Conservation (phyloP, 495 filamentous ascomycete genomes). For the Penicillium cosmopolitanum region DNA sequence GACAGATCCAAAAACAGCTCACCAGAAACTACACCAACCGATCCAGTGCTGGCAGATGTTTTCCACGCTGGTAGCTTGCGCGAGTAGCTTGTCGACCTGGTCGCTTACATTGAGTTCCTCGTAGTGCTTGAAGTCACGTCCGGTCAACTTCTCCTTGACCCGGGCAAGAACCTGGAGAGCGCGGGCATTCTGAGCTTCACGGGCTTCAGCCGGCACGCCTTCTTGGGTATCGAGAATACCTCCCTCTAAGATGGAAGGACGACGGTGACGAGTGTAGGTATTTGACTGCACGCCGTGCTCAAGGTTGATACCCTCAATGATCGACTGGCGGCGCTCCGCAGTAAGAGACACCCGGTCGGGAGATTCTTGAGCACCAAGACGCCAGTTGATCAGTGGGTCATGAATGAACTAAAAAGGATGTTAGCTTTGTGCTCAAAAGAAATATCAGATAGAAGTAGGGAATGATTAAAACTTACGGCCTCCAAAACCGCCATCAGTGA, state of each 20-base stretch:
- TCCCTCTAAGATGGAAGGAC: slow-evolving; percentile 55
- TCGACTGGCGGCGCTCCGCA: slow-evolving; percentile 76
- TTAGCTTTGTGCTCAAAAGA: slow-evolving; percentile 4
- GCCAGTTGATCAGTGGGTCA: slow-evolving; percentile 96
- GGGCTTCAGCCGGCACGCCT: slow-evolving; percentile 53
- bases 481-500: slow-evolving; percentile 97
- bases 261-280: slow-evolving; percentile 50
- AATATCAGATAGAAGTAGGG: background rate
- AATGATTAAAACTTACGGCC: slow-evolving; percentile 67
- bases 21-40: slow-evolving; percentile 96
- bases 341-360: slow-evolving; percentile 78
- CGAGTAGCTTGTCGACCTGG: slow-evolving; percentile 92
- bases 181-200: slow-evolving; percentile 88
- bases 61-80: slow-evolving; percentile 93
- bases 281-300: slow-evolving; percentile 48
- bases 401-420: slow-evolving; percentile 77
- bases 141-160: slow-evolving; percentile 92
- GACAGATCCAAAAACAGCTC: slow-evolving; percentile 17
- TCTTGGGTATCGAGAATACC: slow-evolving; percentile 54
- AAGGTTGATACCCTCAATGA: slow-evolving; percentile 67
- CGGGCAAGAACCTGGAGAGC: slow-evolving; percentile 90
- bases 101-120: slow-evolving; percentile 85
- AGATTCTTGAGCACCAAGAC: slow-evolving; percentile 83
- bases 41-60: slow-evolving; percentile 99
- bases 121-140: slow-evolving; percentile 61